Percentiles rank a stretch among this genome's conserved stretches.
These are phyloP conservation scores for Russula emetica DNA, from an alignment of 768 basidiomycete species.

Conservation along the genomic window DNA sequence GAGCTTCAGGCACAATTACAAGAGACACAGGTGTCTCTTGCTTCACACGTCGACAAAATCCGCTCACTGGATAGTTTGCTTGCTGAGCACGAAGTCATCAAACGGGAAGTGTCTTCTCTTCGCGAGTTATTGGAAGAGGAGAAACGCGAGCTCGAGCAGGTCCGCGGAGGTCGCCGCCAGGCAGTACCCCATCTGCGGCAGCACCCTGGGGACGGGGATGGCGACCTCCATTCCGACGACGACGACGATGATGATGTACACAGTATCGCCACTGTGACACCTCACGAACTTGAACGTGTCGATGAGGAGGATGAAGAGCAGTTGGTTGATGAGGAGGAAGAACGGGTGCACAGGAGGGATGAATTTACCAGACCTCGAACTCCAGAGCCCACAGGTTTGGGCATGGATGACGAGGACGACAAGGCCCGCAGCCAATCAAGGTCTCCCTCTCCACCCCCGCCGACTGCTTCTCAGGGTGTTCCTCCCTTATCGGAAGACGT, in stretches of 20 bases:
- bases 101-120: constrained; percentile 68
- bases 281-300: constrained; percentile 65
- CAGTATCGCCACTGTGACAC: constrained; percentile 67
- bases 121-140: constrained; percentile 68
- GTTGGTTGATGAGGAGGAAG: constrained; percentile 40
- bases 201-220: constrained; percentile 28
- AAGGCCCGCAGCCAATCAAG: constrained; percentile 35
- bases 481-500: constrained; percentile 49
- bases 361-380: constrained; percentile 71
- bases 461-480: constrained; percentile 22
- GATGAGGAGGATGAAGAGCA: constrained; percentile 73
- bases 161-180: constrained; percentile 30
- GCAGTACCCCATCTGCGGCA: constrained; percentile 23
- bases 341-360: constrained; percentile 43
- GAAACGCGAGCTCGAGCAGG: constrained; percentile 46
- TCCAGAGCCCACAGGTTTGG: constrained; percentile 69
- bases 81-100: constrained; percentile 79
- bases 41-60: constrained; percentile 77
- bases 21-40: constrained; percentile 77
- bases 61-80: constrained; percentile 77
- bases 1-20: constrained; percentile 79
- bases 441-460: constrained; percentile 31
- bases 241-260: constrained; percentile 62
- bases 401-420: constrained; percentile 46
- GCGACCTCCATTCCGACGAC: constrained; percentile 38